Percentiles rank a stretch among this genome's conserved stretches.
phyloP scores from a whole-genome alignment of 139 green algal genomes.

The Asterochloris erici region DNA sequence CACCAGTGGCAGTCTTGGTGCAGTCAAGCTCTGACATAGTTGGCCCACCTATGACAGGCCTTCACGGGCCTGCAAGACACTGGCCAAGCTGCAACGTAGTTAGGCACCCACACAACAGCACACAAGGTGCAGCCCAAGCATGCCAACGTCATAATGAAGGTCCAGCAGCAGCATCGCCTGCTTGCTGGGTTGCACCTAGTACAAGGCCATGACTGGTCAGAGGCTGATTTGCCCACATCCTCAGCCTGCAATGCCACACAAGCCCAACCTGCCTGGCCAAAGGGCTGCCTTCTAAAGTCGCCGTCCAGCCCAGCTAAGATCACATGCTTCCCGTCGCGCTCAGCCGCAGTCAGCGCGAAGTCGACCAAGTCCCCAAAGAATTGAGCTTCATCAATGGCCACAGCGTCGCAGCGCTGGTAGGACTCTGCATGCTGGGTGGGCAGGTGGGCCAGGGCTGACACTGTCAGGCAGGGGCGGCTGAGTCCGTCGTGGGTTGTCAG shows the following conservation, averaged over 20 bases:
- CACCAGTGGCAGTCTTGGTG: too few relatives aligned
- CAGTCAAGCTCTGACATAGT: too few relatives aligned
- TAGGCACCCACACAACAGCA: too few relatives aligned
- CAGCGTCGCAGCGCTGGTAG: conserved; percentile 34
- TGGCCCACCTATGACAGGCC: too few relatives aligned
- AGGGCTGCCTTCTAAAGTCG: conserved; percentile 63
- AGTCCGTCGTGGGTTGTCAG: conserved; percentile 41
- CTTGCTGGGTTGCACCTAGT: too few relatives aligned
- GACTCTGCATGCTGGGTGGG: background rate
- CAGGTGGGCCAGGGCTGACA: background rate
- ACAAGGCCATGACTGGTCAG: too few relatives aligned
- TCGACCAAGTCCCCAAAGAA: conserved; percentile 74
- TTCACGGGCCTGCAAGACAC: too few relatives aligned
- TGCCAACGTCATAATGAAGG: too few relatives aligned
- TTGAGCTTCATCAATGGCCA: conserved; percentile 87
- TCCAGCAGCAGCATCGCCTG: too few relatives aligned
- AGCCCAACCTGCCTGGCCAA: conserved; percentile 40
- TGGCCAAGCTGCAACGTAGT: too few relatives aligned
- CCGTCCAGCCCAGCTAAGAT: conserved; percentile 70
- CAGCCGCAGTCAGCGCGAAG: conserved; percentile 59
- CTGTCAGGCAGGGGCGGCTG: conserved; percentile 3
- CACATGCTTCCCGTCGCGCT: conserved; percentile 60
- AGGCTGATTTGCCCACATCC: too few relatives aligned
- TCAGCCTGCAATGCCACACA: background rate
- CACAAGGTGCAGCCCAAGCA: too few relatives aligned